phyloP scores from a whole-genome alignment of 2,329 filamentous ascomycete genomes.

The Parafenestella ontariensis region DNA sequence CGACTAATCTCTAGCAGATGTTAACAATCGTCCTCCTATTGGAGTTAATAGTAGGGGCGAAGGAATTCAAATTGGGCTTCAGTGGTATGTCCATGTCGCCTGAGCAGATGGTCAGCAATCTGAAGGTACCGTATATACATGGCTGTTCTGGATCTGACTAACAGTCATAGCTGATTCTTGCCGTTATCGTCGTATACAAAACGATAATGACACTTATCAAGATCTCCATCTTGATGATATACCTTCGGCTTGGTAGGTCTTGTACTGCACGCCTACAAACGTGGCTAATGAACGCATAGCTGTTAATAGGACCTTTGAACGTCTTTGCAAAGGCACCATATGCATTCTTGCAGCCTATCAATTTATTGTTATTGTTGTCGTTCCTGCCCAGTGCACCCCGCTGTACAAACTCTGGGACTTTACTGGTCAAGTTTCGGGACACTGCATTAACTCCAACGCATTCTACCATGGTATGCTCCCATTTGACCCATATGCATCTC shows the following conservation, averaged over 20 bases:
- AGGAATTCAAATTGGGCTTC: slow-evolving; percentile 24
- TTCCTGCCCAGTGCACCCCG: slow-evolving; percentile 36
- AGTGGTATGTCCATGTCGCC: slow-evolving; percentile 20
- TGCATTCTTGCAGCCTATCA: slow-evolving; percentile 21
- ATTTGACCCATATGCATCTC: background rate
- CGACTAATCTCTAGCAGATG: slow-evolving; percentile 10
- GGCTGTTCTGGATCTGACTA: background rate
- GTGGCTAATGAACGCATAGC: slow-evolving; percentile 15
- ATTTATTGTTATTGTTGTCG: slow-evolving; percentile 30
- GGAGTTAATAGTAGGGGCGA: slow-evolving; percentile 15
- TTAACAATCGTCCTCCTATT: slow-evolving; percentile 22
- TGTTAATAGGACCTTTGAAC: slow-evolving; percentile 28
- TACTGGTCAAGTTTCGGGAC: slow-evolving; percentile 28
- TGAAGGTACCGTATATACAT: slow-evolving; percentile 15
- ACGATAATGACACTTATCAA: slow-evolving; percentile 35
- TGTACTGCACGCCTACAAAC: background rate
- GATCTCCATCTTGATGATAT: slow-evolving; percentile 42
- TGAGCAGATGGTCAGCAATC: slow-evolving; percentile 16
- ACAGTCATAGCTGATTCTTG: slow-evolving; percentile 21
- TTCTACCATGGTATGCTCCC: slow-evolving; percentile 36
- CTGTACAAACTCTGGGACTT: slow-evolving; percentile 41
- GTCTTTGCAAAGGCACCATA: slow-evolving; percentile 35
- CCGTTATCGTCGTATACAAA: slow-evolving; percentile 32
- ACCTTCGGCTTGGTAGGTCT: slow-evolving; percentile 38
- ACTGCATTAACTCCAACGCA: slow-evolving; percentile 37